Percentiles rank a stretch among this genome's conserved stretches.
Conservation (phyloP, 164 flowering plant species). For the Nelumbo lutea region DNA sequence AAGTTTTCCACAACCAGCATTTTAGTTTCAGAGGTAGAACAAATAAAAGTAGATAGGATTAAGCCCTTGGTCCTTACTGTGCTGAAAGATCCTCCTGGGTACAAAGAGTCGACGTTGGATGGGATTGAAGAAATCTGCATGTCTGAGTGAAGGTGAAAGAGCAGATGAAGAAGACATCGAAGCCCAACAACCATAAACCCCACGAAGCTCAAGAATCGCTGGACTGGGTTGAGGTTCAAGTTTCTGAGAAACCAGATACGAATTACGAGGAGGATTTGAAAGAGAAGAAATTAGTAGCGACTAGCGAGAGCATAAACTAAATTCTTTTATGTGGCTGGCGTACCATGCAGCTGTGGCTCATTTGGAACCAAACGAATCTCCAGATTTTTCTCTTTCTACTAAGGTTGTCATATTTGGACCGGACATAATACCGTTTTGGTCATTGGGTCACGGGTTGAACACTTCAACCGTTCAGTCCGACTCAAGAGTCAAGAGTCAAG, state of each 20-base stretch:
- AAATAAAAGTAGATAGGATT: background rate
- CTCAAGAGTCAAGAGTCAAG: too few relatives aligned
- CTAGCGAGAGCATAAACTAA: constrained; percentile 1
- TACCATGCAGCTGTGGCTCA: constrained; percentile 26
- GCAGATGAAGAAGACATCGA: constrained; percentile 38
- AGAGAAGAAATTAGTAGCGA: background rate
- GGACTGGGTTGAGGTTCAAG: background rate
- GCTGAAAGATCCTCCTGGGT: constrained; percentile 16
- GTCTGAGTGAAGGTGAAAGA: constrained; percentile 25
- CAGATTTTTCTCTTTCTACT: background rate
- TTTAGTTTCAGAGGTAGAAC: background rate
- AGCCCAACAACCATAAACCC: constrained; percentile 1
- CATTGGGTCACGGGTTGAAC: too few relatives aligned
- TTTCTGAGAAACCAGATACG: background rate
- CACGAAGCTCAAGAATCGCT: background rate
- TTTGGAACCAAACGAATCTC: constrained; percentile 18
- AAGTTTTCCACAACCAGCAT: background rate
- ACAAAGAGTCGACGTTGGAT: constrained; percentile 15
- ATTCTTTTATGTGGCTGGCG: constrained; percentile 17
- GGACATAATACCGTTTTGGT: too few relatives aligned
- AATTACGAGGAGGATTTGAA: background rate
- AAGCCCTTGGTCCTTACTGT: constrained; percentile 5
- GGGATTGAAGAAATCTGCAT: constrained; percentile 26
- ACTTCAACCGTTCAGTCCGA: too few relatives aligned
- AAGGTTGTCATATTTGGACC: background rate